Evolutionary conservation across 2,329 filamentous ascomycete genomes (phyloP).

Genomic region (Coniella vitis): DNA sequence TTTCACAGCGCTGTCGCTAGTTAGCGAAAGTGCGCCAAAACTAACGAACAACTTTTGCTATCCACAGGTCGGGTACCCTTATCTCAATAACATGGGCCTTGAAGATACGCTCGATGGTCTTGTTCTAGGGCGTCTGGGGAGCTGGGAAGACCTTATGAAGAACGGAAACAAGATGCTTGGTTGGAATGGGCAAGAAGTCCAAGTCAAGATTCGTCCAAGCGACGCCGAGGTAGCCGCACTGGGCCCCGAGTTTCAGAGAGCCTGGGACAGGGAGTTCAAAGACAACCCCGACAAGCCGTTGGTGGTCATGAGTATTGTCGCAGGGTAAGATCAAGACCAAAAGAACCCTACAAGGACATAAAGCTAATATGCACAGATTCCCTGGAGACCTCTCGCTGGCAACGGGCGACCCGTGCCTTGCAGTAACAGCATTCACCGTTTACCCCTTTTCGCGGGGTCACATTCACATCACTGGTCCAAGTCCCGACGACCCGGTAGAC

Average conservation of each 20-base stretch:
- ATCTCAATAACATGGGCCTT: no score
- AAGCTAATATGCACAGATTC: no score
- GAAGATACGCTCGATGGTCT: no score
- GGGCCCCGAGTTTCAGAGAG: constrained; percentile 19
- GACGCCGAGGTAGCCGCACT: constrained; percentile 18
- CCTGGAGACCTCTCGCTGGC: background rate
- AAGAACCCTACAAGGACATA: no score
- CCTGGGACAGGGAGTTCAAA: constrained; percentile 20
- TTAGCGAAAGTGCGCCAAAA: no score
- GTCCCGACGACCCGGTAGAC: constrained; percentile 32
- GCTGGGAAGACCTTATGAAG: no score
- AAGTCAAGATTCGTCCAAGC: constrained; percentile 12
- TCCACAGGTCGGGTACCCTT: no score
- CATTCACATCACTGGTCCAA: constrained; percentile 39
- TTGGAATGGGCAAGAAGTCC: constrained; percentile 10
- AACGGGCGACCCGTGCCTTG: constrained; percentile 2
- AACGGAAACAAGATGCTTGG: no score
- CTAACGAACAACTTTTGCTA: no score
- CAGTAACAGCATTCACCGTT: background rate
- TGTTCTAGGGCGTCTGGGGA: no score
- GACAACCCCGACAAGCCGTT: constrained; percentile 32
- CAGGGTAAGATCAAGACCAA: no score
- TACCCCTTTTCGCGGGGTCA: constrained; percentile 7
- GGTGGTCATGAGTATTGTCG: constrained; percentile 35
- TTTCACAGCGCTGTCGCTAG: no score